These are phyloP conservation scores for Plasmodium gonderi DNA, from an alignment of 169 alveolate species.

Conservation along the genomic window DNA sequence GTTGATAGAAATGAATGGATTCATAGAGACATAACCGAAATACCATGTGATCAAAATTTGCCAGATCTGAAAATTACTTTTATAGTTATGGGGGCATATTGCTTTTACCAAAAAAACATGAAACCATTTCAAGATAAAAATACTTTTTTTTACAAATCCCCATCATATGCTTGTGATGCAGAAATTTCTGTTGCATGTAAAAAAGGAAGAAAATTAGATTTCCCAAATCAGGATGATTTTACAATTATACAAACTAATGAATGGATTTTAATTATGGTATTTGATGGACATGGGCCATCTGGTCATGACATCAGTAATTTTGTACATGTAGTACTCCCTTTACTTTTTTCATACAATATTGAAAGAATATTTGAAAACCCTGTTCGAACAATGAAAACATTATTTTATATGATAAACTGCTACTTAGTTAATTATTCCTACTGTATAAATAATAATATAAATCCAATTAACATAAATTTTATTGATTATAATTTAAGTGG, in stretches of 20 bases:
- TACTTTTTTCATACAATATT: conserved; percentile 76
- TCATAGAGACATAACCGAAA: conserved; percentile 62
- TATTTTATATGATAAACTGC: conserved; percentile 74
- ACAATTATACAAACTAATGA: conserved; percentile 79
- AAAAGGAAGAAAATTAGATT: conserved; percentile 84
- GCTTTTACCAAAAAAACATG: conserved; percentile 38
- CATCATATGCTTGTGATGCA: conserved; percentile 74
- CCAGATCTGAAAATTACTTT: conserved; percentile 60
- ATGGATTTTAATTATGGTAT: conserved; percentile 83
- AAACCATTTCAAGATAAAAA: conserved; percentile 74
- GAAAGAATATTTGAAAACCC: conserved; percentile 74
- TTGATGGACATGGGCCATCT: conserved; percentile 90
- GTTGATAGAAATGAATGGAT: conserved; percentile 26
- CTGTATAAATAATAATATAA: conserved; percentile 78
- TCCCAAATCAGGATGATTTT: conserved; percentile 86
- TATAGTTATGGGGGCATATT: conserved; percentile 72
- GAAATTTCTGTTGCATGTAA: conserved; percentile 77
- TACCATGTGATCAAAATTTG: conserved; percentile 41
- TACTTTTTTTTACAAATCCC: conserved; percentile 73
- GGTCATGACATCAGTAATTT: conserved; percentile 87
- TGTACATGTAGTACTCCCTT: conserved; percentile 81
- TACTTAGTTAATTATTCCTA: conserved; percentile 79
- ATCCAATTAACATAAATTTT: conserved; percentile 79
- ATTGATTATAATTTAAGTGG: conserved; percentile 87
- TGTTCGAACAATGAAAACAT: conserved; percentile 50